phyloP scores from a whole-genome alignment of 352 stramenopile species.

The Aphanomyces stellatus region DNA sequence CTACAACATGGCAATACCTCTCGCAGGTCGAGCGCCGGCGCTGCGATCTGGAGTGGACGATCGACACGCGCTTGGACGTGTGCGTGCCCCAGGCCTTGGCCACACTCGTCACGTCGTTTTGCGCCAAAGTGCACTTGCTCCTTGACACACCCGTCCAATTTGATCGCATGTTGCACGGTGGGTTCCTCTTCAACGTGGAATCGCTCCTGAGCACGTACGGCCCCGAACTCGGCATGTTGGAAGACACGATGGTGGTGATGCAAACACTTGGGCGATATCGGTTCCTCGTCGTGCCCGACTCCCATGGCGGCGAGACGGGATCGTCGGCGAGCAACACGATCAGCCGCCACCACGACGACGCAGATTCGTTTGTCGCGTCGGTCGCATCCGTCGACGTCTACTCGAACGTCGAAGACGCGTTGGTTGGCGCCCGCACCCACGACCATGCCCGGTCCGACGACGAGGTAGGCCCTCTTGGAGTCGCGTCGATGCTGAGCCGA shows the following conservation, averaged over 20 bases:
- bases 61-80: slow-evolving; percentile 69
- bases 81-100: slow-evolving; percentile 71
- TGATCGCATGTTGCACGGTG: slow-evolving; percentile 11
- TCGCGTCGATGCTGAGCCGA: neutral
- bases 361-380: neutral
- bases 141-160: neutral
- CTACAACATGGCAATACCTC: slow-evolving; percentile 12
- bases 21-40: slow-evolving; percentile 17
- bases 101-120: slow-evolving; percentile 32
- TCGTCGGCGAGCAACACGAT: neutral
- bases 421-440: neutral
- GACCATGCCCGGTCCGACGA: neutral
- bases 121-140: neutral
- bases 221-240: slow-evolving; percentile 93
- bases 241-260: slow-evolving; percentile 77
- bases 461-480: neutral
- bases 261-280: neutral
- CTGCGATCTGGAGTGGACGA: slow-evolving; percentile 60
- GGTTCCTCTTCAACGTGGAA: slow-evolving; percentile 85
- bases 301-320: neutral
- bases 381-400: neutral
- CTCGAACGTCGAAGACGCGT: slow-evolving; percentile 1
- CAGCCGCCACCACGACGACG: neutral
- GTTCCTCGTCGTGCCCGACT: neutral
- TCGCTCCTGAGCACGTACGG: slow-evolving; percentile 92